A percentile compares a stretch with the other conserved stretches of the same genome.
Evolutionary conservation across 371 early-diverging fungal species (phyloP).

Genomic region (Actinomortierella ambigua): DNA sequence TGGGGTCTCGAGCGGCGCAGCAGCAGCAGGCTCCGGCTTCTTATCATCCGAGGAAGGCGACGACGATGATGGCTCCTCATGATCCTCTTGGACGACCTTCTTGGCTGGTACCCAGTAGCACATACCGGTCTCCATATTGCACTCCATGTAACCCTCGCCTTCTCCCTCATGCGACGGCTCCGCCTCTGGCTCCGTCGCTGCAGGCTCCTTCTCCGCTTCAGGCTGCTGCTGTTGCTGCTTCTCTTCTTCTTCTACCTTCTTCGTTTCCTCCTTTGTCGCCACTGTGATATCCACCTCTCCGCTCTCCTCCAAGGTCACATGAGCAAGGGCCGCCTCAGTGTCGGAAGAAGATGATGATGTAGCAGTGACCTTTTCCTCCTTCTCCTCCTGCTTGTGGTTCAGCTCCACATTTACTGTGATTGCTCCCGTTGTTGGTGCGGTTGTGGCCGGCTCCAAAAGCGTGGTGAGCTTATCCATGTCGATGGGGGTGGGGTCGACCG

Average conservation of each 20-base stretch:
- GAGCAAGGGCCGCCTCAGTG: background rate
- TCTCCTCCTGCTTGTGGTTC: too few relatives aligned
- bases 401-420: too few relatives aligned
- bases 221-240: background rate
- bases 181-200: background rate
- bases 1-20: too few relatives aligned
- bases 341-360: too few relatives aligned
- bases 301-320: slow-evolving; percentile 3
- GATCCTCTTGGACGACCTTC: slow-evolving; percentile 2
- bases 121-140: slow-evolving; percentile 25
- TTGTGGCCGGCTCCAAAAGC: too few relatives aligned
- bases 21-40: too few relatives aligned
- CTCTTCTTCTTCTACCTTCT: background rate
- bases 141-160: slow-evolving; percentile 22
- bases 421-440: too few relatives aligned
- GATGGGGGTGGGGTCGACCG: too few relatives aligned
- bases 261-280: background rate
- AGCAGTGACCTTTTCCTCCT: background rate
- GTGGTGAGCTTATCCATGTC: too few relatives aligned
- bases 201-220: too few relatives aligned
- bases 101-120: slow-evolving; percentile 38
- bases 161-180: background rate
- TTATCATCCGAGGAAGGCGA: too few relatives aligned
- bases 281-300: background rate
- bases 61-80: too few relatives aligned